These are phyloP conservation scores for Agrostemma githago DNA, from an alignment of 148 eudicot genomes.

Conservation along the genomic window DNA sequence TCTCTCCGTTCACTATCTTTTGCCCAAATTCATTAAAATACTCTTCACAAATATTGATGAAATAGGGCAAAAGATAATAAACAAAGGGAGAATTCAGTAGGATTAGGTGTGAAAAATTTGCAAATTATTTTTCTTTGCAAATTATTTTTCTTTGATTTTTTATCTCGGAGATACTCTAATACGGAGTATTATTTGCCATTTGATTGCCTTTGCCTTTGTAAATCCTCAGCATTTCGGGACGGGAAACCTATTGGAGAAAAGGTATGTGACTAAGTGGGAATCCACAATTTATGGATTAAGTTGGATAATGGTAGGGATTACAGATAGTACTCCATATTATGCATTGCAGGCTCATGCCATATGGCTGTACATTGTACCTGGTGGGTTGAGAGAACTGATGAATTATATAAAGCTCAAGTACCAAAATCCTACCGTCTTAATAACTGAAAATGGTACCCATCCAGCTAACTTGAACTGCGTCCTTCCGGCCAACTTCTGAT, in stretches of 20 bases:
- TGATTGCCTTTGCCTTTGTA: neutral
- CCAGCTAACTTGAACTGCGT: neutral
- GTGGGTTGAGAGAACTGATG: conserved; percentile 76
- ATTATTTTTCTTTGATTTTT: neutral
- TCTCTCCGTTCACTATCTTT: no score
- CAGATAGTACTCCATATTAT: neutral
- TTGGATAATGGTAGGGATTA: neutral
- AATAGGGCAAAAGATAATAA: no score
- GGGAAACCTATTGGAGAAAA: conserved; percentile 59
- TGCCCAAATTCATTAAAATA: no score
- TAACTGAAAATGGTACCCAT: conserved; percentile 83
- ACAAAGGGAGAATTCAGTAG: no score
- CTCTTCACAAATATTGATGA: no score
- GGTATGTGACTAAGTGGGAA: conserved; percentile 32
- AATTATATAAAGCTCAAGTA: conserved; percentile 70
- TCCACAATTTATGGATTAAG: no score
- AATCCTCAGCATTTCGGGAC: conserved; percentile 50
- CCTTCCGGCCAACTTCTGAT: neutral
- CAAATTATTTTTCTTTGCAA: no score
- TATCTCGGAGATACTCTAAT: neutral
- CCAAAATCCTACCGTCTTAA: conserved; percentile 63
- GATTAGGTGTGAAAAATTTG: neutral
- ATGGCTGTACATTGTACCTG: conserved; percentile 89
- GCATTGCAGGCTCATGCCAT: conserved; percentile 59
- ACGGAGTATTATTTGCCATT: neutral